Conservation (phyloP, 1,284 basidiomycete species). For the Ustilago tritici region DNA sequence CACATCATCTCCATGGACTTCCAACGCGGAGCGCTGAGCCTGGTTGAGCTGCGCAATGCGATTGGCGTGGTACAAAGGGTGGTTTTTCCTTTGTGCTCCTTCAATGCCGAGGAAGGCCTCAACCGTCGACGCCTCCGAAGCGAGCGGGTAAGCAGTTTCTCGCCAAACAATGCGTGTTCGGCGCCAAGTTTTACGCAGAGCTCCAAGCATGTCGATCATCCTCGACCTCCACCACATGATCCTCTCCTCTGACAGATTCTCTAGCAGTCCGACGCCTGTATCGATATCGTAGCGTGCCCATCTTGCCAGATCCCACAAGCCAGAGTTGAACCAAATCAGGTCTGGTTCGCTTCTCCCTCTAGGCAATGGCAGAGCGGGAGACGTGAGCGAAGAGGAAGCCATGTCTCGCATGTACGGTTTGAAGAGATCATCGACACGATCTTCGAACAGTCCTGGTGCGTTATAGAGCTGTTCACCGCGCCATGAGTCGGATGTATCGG, state of each 20-base stretch:
- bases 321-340: constrained; percentile 68
- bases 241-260: constrained; percentile 65
- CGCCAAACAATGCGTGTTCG: constrained; percentile 58
- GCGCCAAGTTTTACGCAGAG: constrained; percentile 34
- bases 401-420: constrained; percentile 60
- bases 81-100: constrained; percentile 43
- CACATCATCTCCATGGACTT: constrained; percentile 51
- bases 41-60: constrained; percentile 61
- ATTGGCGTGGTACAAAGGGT: constrained; percentile 62
- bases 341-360: constrained; percentile 65
- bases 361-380: constrained; percentile 48
- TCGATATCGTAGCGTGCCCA: constrained; percentile 69
- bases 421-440: constrained; percentile 68
- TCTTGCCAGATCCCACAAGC: constrained; percentile 70
- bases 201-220: constrained; percentile 63
- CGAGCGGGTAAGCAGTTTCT: constrained; percentile 50
- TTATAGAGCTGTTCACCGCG: constrained; percentile 65
- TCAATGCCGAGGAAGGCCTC: constrained; percentile 57
- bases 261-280: constrained; percentile 50
- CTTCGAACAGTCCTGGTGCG: constrained; percentile 69
- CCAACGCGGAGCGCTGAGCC: constrained; percentile 52
- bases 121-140: constrained; percentile 48
- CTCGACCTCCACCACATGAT: constrained; percentile 69
- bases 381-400: constrained; percentile 18
- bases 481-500: constrained; percentile 69